A percentile compares a stretch with the other conserved stretches of the same genome.
These are phyloP conservation scores for Pythium phragmitis DNA, from an alignment of 352 stramenopile species.

Conservation along the genomic window DNA sequence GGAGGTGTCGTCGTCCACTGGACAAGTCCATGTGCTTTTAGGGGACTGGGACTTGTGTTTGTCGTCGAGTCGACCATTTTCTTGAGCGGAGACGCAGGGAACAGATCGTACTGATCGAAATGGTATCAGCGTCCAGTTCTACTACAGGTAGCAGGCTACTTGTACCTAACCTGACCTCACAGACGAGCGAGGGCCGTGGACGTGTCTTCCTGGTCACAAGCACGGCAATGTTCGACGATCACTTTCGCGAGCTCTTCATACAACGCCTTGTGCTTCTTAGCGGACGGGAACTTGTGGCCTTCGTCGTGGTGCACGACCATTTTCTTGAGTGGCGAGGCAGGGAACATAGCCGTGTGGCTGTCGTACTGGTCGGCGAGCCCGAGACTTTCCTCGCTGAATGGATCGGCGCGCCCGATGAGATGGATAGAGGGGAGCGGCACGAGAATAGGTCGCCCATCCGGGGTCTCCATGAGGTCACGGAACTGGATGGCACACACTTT, in stretches of 20 bases:
- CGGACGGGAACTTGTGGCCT: conserved; percentile 21
- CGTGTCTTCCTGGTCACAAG: background rate
- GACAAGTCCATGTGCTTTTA: conserved; percentile 14
- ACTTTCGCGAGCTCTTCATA: conserved; percentile 21
- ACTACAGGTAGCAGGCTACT: too few species aligned
- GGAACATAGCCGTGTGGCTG: conserved; percentile 5
- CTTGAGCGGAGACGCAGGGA: conserved; percentile 28
- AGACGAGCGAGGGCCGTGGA: background rate
- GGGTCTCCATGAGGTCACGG: conserved; percentile 37
- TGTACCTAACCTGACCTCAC: background rate
- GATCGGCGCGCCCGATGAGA: conserved; percentile 38
- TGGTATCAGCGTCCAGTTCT: too few species aligned
- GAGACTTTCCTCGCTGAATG: conserved; percentile 26
- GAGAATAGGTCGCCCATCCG: conserved; percentile 17
- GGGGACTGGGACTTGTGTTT: conserved; percentile 36
- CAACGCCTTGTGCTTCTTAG: background rate
- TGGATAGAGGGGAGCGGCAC: conserved; percentile 44
- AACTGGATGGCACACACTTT: conserved; percentile 32
- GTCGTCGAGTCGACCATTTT: conserved; percentile 33
- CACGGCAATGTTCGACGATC: conserved; percentile 19
- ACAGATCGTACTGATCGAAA: conserved; percentile 6
- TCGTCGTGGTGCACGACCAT: conserved; percentile 39
- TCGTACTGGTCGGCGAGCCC: conserved; percentile 12
- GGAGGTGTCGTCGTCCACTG: too few species aligned
- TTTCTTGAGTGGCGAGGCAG: conserved; percentile 26